Conservation (phyloP, 306 rosid species). For the Ormosia semicastrata region DNA sequence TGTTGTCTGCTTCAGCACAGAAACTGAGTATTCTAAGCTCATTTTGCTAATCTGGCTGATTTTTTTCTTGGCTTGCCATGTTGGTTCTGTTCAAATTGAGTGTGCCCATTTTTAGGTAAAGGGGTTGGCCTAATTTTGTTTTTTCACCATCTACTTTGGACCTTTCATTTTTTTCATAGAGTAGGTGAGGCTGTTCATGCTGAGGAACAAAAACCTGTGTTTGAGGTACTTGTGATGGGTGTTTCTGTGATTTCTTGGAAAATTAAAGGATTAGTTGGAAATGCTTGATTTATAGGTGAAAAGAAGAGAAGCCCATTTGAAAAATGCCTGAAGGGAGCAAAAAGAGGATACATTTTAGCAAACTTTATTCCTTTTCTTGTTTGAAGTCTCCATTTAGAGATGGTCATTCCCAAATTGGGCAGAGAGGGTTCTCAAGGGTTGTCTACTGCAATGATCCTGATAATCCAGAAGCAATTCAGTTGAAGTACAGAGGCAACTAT, state of each 20-base stretch:
- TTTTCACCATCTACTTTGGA: not conserved
- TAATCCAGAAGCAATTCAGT: conserved; percentile 48
- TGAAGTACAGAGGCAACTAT: conserved; percentile 64
- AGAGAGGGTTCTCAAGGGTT: conserved; percentile 66
- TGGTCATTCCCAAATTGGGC: conserved; percentile 65
- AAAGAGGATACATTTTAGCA: conserved; percentile 64
- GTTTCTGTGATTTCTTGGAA: conserved; percentile 30
- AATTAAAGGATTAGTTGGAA: conserved; percentile 14
- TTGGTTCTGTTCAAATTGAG: conserved; percentile 19
- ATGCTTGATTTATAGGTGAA: conserved; percentile 26
- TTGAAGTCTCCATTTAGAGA: conserved; percentile 38
- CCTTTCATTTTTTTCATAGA: not conserved
- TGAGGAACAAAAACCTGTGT: conserved; percentile 20
- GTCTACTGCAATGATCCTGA: conserved; percentile 72
- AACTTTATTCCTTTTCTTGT: conserved; percentile 66
- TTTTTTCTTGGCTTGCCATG: conserved; percentile 14
- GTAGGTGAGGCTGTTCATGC: not conserved
- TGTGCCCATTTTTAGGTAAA: conserved; percentile 37
- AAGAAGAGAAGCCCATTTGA: not conserved
- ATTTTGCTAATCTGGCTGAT: conserved; percentile 22
- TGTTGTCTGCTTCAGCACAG: not conserved
- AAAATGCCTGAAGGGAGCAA: conserved; percentile 53
- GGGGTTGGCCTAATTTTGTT: conserved; percentile 33
- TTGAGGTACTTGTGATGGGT: conserved; percentile 24
- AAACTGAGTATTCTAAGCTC: conserved; percentile 26